Percentiles rank a stretch among this genome's conserved stretches.
Evolutionary conservation across 306 rosid genomes (phyloP).

Genomic region (Pyrus betulifolia): DNA sequence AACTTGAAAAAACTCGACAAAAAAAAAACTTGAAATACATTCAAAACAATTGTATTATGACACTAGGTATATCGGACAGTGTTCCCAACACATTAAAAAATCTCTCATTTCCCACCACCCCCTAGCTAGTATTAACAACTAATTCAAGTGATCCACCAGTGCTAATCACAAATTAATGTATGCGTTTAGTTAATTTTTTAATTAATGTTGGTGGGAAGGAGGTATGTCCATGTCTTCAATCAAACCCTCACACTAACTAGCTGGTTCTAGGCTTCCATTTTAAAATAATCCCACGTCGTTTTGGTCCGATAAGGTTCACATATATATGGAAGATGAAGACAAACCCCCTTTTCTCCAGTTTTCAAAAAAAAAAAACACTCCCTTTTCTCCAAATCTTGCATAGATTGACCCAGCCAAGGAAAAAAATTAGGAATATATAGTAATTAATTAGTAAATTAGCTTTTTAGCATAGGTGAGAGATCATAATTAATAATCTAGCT

Average conservation of each 20-base stretch:
- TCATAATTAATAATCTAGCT: background rate
- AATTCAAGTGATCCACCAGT: conserved; percentile 20
- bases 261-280: background rate
- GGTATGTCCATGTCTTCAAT: conserved; percentile 15
- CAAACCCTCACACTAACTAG: conserved; percentile 11
- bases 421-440: background rate
- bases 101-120: conserved; percentile 33
- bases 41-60: no score
- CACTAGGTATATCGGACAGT: no score
- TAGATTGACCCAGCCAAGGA: conserved; percentile 5
- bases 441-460: conserved; percentile 8
- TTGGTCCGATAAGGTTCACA: conserved; percentile 13
- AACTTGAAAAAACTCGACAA: no score
- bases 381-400: conserved; percentile 48
- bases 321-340: conserved; percentile 24
- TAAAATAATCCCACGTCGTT: conserved; percentile 6
- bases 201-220: conserved; percentile 23
- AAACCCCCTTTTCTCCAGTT: conserved; percentile 8
- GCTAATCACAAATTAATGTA: background rate
- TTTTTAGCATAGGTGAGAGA: background rate
- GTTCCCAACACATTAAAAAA: background rate
- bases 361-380: no score
- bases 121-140: conserved; percentile 9
- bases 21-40: no score
- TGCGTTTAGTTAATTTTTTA: conserved; percentile 9